phyloP scores from a whole-genome alignment of 495 filamentous ascomycete genomes.

The Penicillium argentinense region DNA sequence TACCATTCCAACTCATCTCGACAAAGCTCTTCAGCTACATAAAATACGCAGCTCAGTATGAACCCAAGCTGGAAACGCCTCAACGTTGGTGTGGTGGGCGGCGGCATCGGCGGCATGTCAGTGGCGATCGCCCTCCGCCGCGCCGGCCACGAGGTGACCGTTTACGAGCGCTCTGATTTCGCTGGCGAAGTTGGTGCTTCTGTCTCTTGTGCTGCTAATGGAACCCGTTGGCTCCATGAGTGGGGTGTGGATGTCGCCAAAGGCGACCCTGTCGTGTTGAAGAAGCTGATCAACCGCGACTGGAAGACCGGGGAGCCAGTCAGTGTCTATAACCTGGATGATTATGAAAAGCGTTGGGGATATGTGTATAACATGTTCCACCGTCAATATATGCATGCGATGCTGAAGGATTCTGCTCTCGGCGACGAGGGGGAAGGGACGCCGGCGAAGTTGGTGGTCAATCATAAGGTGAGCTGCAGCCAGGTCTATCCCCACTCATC shows the following conservation, averaged over 20 bases:
- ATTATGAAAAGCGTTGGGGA: constrained; percentile 46
- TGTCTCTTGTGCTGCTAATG: constrained; percentile 45
- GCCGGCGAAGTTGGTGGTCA: constrained; percentile 42
- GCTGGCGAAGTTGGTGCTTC: constrained; percentile 46
- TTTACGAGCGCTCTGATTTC: constrained; percentile 44
- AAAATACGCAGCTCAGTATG: not conserved
- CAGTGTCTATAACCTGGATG: constrained; percentile 44
- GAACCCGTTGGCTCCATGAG: constrained; percentile 46
- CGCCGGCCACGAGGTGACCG: constrained; percentile 61
- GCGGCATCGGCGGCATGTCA: constrained; percentile 68
- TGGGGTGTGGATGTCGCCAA: constrained; percentile 43
- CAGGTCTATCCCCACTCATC: too few relatives aligned
- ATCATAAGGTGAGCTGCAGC: constrained; percentile 40
- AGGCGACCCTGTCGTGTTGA: constrained; percentile 48
- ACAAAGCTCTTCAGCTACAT: not conserved
- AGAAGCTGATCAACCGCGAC: constrained; percentile 49
- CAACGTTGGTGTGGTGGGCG: constrained; percentile 60
- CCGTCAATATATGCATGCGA: constrained; percentile 54
- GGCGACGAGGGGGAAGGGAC: constrained; percentile 41
- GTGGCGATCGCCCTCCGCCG: constrained; percentile 62
- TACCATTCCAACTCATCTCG: not conserved
- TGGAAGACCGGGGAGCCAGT: constrained; percentile 48
- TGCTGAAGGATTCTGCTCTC: constrained; percentile 51
- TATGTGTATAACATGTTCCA: constrained; percentile 58
- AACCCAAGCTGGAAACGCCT: constrained; percentile 32